Conservation (phyloP, 2,329 filamentous ascomycete species). For the Phaeosphaeria sp. region DNA sequence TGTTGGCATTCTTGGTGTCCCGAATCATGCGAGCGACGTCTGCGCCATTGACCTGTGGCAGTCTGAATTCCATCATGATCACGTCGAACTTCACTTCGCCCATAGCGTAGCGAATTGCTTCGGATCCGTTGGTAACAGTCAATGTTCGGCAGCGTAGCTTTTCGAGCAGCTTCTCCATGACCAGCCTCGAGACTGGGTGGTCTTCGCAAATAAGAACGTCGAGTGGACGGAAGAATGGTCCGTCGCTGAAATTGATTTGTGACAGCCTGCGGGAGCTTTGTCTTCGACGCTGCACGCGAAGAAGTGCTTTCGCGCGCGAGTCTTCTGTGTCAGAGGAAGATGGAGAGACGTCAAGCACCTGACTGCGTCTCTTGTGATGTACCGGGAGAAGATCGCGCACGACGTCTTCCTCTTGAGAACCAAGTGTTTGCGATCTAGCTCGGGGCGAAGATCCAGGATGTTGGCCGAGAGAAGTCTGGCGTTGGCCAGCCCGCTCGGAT, state of each 20-base stretch:
- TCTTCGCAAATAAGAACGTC: conserved; percentile 98
- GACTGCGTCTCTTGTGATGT: conserved; percentile 90
- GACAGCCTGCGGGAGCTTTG: conserved; percentile 95
- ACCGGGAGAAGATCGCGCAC: conserved; percentile 68
- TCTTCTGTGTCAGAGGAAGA: conserved; percentile 98
- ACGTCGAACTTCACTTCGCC: conserved; percentile 99
- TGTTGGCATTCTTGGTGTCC: conserved; percentile 94
- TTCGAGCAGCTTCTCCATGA: conserved; percentile 98
- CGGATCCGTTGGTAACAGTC: conserved; percentile 85
- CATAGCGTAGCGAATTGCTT: conserved; percentile 91
- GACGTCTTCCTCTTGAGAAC: conserved; percentile 89
- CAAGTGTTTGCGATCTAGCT: conserved; percentile 88
- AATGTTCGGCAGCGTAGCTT: conserved; percentile 95
- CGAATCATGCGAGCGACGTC: conserved; percentile 98
- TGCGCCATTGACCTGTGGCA: conserved; percentile 92
- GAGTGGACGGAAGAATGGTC: conserved; percentile 85
- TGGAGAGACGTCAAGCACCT: conserved; percentile 94
- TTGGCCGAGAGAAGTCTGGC: conserved; percentile 34
- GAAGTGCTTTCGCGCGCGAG: conserved; percentile 84
- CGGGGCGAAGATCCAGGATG: conserved; percentile 60
- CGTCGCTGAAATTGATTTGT: conserved; percentile 84
- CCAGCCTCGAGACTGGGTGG: conserved; percentile 92
- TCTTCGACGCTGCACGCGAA: conserved; percentile 91
- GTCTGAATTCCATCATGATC: conserved; percentile 96
- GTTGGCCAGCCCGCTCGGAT: conserved; percentile 52